Conservation (phyloP, 148 eudicot species). For the Rhododendron simsii region DNA sequence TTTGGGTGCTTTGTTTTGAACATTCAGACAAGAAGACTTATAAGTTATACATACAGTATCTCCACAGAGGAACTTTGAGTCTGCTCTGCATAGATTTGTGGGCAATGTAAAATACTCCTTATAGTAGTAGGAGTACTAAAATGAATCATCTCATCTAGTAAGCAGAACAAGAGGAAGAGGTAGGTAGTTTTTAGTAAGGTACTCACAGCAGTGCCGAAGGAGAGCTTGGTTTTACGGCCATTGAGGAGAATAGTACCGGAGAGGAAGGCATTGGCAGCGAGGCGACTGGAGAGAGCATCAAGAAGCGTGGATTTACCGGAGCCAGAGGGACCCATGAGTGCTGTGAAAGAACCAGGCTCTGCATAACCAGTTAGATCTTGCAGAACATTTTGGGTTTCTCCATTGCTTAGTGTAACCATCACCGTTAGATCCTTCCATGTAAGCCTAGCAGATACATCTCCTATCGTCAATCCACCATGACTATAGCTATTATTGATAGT, state of each 20-base stretch:
- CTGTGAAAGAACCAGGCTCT: slow-evolving; percentile 80
- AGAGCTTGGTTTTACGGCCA: slow-evolving; percentile 83
- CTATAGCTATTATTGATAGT: slow-evolving; percentile 11
- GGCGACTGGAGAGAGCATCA: slow-evolving; percentile 80
- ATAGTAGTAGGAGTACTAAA: too few relatives aligned
- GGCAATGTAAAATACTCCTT: background rate
- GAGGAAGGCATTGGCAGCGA: slow-evolving; percentile 82
- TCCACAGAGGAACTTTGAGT: background rate
- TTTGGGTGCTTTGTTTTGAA: background rate
- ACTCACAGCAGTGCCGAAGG: slow-evolving; percentile 90
- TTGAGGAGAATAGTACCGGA: slow-evolving; percentile 78
- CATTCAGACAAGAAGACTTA: background rate
- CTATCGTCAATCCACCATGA: slow-evolving; percentile 31
- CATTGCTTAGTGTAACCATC: slow-evolving; percentile 63
- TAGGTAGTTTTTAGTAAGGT: background rate
- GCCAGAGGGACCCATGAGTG: slow-evolving; percentile 98
- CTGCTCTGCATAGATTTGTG: background rate
- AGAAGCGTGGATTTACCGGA: slow-evolving; percentile 90
- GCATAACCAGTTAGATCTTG: slow-evolving; percentile 82
- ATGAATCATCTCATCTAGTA: background rate
- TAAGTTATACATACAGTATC: background rate
- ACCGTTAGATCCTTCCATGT: slow-evolving; percentile 91
- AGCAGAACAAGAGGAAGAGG: background rate
- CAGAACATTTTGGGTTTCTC: slow-evolving; percentile 78
- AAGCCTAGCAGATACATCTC: slow-evolving; percentile 80